These are phyloP conservation scores for Benincasa hispida DNA, from an alignment of 306 rosid genomes.

Conservation along the genomic window DNA sequence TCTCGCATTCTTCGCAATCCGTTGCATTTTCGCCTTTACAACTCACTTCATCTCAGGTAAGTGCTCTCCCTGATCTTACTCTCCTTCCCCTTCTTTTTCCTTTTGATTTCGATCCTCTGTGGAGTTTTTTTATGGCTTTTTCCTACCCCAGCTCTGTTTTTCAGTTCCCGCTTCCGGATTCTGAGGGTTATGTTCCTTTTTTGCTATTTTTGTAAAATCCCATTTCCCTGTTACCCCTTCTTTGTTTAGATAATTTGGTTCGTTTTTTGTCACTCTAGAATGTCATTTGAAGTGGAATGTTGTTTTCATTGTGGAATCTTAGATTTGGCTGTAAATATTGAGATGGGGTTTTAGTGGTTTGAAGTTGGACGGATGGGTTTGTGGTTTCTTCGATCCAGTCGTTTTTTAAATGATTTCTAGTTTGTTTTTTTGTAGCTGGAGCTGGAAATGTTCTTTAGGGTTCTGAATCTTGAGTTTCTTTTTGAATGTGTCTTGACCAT, in stretches of 20 bases:
- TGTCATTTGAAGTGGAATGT: neutral
- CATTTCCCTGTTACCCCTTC: neutral
- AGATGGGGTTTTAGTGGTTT: neutral
- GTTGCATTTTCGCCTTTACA: neutral
- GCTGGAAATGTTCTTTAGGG: neutral
- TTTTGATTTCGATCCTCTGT: conserved; percentile 12
- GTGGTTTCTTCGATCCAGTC: neutral
- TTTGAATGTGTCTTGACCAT: neutral
- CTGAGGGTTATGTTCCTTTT: neutral
- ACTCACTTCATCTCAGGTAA: neutral
- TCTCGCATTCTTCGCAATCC: neutral
- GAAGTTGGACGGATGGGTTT: neutral
- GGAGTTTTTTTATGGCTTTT: neutral
- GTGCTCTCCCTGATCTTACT: neutral
- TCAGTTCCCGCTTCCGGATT: neutral
- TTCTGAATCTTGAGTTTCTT: neutral
- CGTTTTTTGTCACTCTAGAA: neutral
- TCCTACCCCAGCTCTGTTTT: neutral
- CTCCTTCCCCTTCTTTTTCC: neutral
- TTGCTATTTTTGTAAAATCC: neutral
- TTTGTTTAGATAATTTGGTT: neutral
- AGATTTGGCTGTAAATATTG: neutral
- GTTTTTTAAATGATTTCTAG: neutral
- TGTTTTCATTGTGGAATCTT: neutral
- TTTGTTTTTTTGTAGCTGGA: neutral